These are phyloP conservation scores for Grammothele lineata DNA, from an alignment of 768 basidiomycete species.

Conservation along the genomic window DNA sequence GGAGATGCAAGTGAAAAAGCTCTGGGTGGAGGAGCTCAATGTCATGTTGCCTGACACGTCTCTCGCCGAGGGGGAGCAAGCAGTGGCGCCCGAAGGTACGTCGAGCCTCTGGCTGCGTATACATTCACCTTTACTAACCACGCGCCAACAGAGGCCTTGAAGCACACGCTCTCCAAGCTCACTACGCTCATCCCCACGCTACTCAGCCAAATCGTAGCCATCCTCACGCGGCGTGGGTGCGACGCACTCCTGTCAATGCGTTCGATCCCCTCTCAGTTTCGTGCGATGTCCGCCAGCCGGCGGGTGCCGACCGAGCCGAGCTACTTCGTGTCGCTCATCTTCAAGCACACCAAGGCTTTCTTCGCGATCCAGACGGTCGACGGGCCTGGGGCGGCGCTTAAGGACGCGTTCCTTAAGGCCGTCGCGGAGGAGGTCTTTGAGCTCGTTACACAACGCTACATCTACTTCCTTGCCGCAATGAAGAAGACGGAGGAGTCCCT, in stretches of 20 bases:
- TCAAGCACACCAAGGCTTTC: conserved; percentile 75
- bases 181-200: conserved; percentile 51
- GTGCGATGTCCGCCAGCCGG: conserved; percentile 71
- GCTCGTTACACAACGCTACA: conserved; percentile 69
- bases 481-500: conserved; percentile 92
- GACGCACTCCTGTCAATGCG: conserved; percentile 83
- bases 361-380: conserved; percentile 57
- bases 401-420: conserved; percentile 44
- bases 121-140: background rate
- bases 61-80: conserved; percentile 16
- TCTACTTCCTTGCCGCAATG: conserved; percentile 74
- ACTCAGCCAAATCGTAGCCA: conserved; percentile 58
- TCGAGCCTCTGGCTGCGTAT: conserved; percentile 6
- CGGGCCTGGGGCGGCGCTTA: conserved; percentile 59
- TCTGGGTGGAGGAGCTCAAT: conserved; percentile 71
- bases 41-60: conserved; percentile 50
- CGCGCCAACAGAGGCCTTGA: conserved; percentile 46
- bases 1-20: conserved; percentile 42
- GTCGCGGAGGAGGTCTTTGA: conserved; percentile 68
- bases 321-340: conserved; percentile 76
- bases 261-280: conserved; percentile 86
- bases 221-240: conserved; percentile 77
- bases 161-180: conserved; percentile 45
- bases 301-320: conserved; percentile 74
- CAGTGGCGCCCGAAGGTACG: conserved; percentile 51